Base-by-base conservation (phyloP, 208 protist genomes). In the Crithidia brevicula region DNA sequence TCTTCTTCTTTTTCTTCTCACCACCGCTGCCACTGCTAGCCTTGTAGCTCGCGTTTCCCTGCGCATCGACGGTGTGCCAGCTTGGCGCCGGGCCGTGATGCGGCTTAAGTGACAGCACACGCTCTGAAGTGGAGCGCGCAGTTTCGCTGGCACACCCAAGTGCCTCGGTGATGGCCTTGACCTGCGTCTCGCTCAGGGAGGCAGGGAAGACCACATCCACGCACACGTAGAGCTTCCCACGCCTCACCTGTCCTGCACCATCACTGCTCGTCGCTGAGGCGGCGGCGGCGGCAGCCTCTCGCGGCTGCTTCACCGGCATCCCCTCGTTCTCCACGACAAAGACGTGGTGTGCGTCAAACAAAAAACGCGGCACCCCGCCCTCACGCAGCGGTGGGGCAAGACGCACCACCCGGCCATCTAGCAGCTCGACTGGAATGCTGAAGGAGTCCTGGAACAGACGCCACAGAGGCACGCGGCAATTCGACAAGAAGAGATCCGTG, bases 401-500 rank as follows among this genome's bases (percentile, higher is more conserved):
- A 1, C 77, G 77, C 33, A 98, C 42, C n/a, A 85, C 72, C 33
- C 94, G 81, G 4, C 81, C 92, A 50, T 98, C 95, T 7, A 98
- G 80, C 57, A 96, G 86, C 72, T 95, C 80, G 9, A 98, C 58
- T 4, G 81, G 68, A 56, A 98, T 82, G 25, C 57, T 31, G 64
- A 94, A 89, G 23, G 63, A 86, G 83, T 61, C 76, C 82, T 31
- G 95, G 74, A 56, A 96, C 90, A 80, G 98, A 20, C 92, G 91
- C 10, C 75, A 50, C 38, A 99, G 85, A 1, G 81, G 85, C 13
- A 94, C 67, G 27, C 57, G 66, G 56, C 77, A 82, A 42, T 94
- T 79, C 22, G 98, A 91, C 8, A 98, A 25, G 1, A 99, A 73
- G 61, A 99, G 89, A 42, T 96, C 70, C 45, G 98, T 87, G 30